Conservation (phyloP, 1,284 basidiomycete genomes). For the Waitea zeae region DNA sequence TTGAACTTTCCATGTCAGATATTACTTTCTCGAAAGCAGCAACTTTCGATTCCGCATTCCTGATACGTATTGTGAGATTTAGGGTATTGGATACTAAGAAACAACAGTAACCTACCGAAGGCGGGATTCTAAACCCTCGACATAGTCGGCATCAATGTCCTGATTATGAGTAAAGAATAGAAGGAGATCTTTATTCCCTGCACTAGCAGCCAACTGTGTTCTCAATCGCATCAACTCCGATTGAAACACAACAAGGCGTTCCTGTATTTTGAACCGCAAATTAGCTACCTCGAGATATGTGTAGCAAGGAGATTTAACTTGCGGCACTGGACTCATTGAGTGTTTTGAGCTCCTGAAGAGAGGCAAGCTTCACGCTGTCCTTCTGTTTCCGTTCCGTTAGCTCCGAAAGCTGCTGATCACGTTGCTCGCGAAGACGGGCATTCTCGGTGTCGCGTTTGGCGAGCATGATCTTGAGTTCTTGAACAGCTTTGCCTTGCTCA, state of each 20-base stretch:
- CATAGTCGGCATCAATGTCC: conserved; percentile 38
- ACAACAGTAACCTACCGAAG: conserved; percentile 30
- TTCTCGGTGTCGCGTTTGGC: conserved; percentile 61
- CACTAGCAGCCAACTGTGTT: conserved; percentile 58
- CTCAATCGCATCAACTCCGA: conserved; percentile 69
- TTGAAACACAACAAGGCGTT: conserved; percentile 56
- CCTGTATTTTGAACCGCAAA: conserved; percentile 22
- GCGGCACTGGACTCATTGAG: conserved; percentile 55
- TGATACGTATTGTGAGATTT: no score
- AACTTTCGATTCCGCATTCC: no score
- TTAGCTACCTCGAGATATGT: conserved; percentile 5
- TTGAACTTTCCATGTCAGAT: conserved; percentile 21
- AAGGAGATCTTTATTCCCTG: conserved; percentile 58
- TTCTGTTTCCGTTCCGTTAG: conserved; percentile 54
- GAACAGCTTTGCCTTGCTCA: conserved; percentile 24
- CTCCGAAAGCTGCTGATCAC: conserved; percentile 65
- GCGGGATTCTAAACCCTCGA: conserved; percentile 42
- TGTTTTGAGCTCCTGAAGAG: conserved; percentile 53
- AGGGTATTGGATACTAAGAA: conserved; percentile 4
- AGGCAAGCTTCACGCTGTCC: conserved; percentile 46
- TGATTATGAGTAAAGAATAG: conserved; percentile 48
- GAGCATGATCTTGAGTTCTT: conserved; percentile 38
- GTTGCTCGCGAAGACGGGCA: conserved; percentile 59
- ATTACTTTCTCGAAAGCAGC: conserved; percentile 34
- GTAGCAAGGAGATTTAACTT: conserved; percentile 14